A percentile compares a stretch with the other conserved stretches of the same genome.
These are phyloP conservation scores for Ophiostoma piceae DNA, from an alignment of 2,329 filamentous ascomycete genomes.

Conservation along the genomic window DNA sequence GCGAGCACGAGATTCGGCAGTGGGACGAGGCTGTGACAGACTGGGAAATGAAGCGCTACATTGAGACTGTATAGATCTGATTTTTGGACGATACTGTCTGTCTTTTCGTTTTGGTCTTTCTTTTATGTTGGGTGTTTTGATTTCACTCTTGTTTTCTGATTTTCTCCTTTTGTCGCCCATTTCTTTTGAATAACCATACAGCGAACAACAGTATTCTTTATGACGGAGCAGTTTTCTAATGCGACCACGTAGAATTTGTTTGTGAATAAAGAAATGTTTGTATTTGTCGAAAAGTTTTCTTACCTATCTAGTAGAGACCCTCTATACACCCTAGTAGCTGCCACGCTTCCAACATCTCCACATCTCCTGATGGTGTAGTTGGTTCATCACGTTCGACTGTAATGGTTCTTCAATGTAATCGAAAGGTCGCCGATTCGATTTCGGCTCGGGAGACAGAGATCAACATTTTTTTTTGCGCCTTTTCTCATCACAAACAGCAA, in stretches of 20 bases:
- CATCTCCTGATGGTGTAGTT: conserved; percentile 18
- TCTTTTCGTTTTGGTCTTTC: not conserved
- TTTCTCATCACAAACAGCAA: no score
- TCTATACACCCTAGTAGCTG: not conserved
- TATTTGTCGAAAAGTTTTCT: no score
- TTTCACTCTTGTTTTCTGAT: not conserved
- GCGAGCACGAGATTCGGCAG: conserved; percentile 81
- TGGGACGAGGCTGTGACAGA: conserved; percentile 98
- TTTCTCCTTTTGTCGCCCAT: not conserved
- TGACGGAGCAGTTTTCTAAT: not conserved
- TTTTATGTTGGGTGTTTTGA: not conserved
- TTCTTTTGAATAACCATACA: not conserved
- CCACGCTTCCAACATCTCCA: not conserved
- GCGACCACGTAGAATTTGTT: no score
- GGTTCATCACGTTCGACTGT: conserved; percentile 19
- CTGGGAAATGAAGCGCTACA: conserved; percentile 78
- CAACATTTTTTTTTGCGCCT: not conserved
- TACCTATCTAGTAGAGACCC: no score
- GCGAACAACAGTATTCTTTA: not conserved
- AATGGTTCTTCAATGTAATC: conserved; percentile 18
- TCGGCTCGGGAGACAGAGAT: conserved; percentile 17
- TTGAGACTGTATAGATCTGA: conserved; percentile 57
- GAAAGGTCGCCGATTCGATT: conserved; percentile 19
- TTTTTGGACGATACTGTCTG: not conserved
- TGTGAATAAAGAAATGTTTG: no score